Evolutionary conservation across 2,329 filamentous ascomycete species (phyloP).

Genomic region (Mycosphaerella sp.): DNA sequence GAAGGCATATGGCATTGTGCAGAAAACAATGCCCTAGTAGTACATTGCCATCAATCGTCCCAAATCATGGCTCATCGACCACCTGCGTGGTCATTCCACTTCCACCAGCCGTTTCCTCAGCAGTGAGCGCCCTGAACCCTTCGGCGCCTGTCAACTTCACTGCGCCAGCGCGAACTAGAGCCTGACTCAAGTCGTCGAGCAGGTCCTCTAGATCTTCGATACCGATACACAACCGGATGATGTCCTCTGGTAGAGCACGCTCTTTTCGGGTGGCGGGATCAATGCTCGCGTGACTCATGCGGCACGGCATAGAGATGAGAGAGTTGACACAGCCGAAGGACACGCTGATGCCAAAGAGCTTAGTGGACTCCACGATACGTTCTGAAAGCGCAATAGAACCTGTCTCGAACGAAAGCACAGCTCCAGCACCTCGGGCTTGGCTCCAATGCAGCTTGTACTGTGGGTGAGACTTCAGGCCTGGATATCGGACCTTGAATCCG

Average conservation of each 20-base stretch:
- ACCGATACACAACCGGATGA: conserved; percentile 90
- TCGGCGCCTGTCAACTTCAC: conserved; percentile 73
- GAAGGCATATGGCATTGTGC: too few relatives aligned
- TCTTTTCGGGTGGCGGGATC: conserved; percentile 88
- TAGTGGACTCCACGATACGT: conserved; percentile 87
- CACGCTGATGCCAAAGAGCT: conserved; percentile 90
- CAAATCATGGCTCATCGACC: conserved; percentile 33
- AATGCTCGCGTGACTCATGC: conserved; percentile 98
- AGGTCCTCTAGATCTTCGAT: conserved; percentile 91
- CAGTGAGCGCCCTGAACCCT: conserved; percentile 61
- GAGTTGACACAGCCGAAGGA: conserved; percentile 98
- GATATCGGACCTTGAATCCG: conserved; percentile 93
- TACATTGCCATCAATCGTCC: conserved; percentile 5
- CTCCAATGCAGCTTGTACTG: conserved; percentile 96
- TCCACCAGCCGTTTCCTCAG: conserved; percentile 26
- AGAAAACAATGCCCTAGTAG: background rate
- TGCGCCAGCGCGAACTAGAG: conserved; percentile 89
- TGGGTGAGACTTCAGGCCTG: conserved; percentile 86
- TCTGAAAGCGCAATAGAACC: conserved; percentile 78
- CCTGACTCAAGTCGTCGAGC: conserved; percentile 84
- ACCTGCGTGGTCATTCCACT: conserved; percentile 31
- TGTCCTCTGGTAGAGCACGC: conserved; percentile 89
- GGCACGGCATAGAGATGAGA: conserved; percentile 98
- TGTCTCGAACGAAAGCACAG: conserved; percentile 93
- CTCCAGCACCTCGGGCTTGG: conserved; percentile 88